A percentile compares a stretch with the other conserved stretches of the same genome.
These are phyloP conservation scores for Coemansia sp. DNA, from an alignment of 192 early-diverging fungal genomes.

Conservation along the genomic window DNA sequence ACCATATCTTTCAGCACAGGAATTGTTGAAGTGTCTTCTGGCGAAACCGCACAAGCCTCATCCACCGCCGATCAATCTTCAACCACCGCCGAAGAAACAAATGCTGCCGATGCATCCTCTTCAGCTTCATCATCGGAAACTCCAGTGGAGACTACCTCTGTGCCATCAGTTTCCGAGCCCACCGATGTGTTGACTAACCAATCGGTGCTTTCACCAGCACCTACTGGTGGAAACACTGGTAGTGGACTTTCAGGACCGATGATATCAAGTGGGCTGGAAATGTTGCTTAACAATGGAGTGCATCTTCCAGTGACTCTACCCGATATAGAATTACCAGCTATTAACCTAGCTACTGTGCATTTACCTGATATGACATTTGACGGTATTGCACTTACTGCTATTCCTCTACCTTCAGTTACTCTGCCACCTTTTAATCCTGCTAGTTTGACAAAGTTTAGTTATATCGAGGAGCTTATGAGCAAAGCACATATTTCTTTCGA, in stretches of 20 bases:
- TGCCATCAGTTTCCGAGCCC: background rate
- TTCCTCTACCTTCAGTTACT: constrained; percentile 30
- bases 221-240: background rate
- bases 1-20: background rate
- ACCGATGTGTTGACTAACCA: too few species aligned
- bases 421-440: constrained; percentile 43
- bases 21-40: background rate
- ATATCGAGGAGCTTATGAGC: constrained; percentile 39
- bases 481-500: constrained; percentile 35
- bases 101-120: background rate
- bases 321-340: constrained; percentile 30
- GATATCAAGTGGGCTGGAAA: constrained; percentile 37
- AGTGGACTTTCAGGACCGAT: constrained; percentile 29
- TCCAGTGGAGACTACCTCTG: background rate
- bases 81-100: background rate
- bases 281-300: constrained; percentile 42
- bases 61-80: background rate
- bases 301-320: constrained; percentile 35
- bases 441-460: constrained; percentile 36
- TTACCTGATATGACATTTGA: constrained; percentile 44
- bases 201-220: too few species aligned
- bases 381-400: constrained; percentile 35
- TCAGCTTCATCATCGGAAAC: background rate
- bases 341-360: constrained; percentile 39
- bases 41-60: too few species aligned